Percentiles rank a stretch among this genome's conserved stretches.
These are phyloP conservation scores for Kodamaea jinghongensis DNA, from an alignment of 805 yeast species.

Conservation along the genomic window DNA sequence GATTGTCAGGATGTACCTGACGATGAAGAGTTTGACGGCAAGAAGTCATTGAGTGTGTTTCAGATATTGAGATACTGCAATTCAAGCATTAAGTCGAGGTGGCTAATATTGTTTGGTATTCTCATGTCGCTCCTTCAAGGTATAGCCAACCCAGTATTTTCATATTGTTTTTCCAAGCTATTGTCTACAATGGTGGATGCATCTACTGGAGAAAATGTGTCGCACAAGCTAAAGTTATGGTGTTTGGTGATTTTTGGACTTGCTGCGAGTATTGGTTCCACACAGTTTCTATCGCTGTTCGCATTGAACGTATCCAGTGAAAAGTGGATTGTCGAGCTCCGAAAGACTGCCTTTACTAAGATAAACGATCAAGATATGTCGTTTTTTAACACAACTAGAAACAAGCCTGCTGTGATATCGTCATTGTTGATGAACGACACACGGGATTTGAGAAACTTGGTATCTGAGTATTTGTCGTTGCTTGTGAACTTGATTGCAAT, in stretches of 20 bases:
- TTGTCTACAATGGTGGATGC: conserved; percentile 60
- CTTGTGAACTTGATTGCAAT: conserved; percentile 53
- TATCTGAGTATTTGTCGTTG: conserved; percentile 60
- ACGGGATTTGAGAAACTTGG: conserved; percentile 67
- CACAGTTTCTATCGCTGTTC: conserved; percentile 50
- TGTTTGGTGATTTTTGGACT: conserved; percentile 60
- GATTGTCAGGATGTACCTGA: conserved; percentile 14
- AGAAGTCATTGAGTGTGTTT: conserved; percentile 16
- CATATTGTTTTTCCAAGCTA: conserved; percentile 71
- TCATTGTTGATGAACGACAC: conserved; percentile 77
- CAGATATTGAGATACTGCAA: conserved; percentile 25
- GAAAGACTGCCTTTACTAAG: conserved; percentile 47
- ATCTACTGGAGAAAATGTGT: conserved; percentile 26
- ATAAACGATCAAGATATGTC: conserved; percentile 50
- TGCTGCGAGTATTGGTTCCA: conserved; percentile 61
- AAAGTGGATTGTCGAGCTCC: conserved; percentile 55
- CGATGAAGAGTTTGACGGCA: neutral
- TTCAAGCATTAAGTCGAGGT: conserved; percentile 17
- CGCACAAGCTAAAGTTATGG: conserved; percentile 54
- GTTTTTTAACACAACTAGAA: conserved; percentile 47
- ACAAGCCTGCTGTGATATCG: conserved; percentile 51
- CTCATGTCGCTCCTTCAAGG: conserved; percentile 55
- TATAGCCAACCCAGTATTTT: conserved; percentile 69
- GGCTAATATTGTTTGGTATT: conserved; percentile 48
- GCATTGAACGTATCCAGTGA: conserved; percentile 62